Evolutionary conservation across 306 rosid species (phyloP), one percentile per base, ranked within the genome.

Genomic region (Ochetophila trinervis): DNA sequence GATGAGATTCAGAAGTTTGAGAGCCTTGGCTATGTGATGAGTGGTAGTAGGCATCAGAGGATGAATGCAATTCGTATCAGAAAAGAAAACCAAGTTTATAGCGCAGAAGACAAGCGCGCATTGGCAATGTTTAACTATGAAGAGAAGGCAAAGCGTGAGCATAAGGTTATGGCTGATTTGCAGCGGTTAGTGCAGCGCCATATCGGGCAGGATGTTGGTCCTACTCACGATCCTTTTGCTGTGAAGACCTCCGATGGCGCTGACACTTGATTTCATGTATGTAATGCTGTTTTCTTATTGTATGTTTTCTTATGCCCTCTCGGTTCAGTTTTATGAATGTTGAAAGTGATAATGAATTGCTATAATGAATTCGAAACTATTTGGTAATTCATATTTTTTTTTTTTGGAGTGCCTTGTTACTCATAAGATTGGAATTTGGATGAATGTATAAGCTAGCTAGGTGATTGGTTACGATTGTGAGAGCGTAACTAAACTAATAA

Each of bases 61-160:
- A 93, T 93, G 98, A 93, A 89, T 81, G 98, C 96, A 44, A 93
- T 93, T 74, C 96, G 96, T 85, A 89, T 89, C 42, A 81, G 98
- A 74, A 93, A 93, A 74, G 99, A 93, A 76, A 93, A 93, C 88
- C 96, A 93, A 82, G 99, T 93, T 76, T 93, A 93, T 24, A 93
- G 99, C 62, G 97, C 99, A 0, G 97, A 93, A 87, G 97, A 93
- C 52, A 89, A 90, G 82, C 89, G 99, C 32, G 99, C 99, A 19
- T 74, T 93, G 74, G 99, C 97, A 35, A 90, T 93, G 99, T 90
- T 84, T 74, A 93, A 90, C 79, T 93, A 90, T 32, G 97, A 90
- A 80, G 97, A 93, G 67, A 93, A 93, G 79, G 86, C 94, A 2
- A 90, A 93, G 74, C 90, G 99, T 30, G 99, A 93, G 76, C 87